Conservation (phyloP, 192 early-diverging fungal species). For the Backusella parvicylindrica region DNA sequence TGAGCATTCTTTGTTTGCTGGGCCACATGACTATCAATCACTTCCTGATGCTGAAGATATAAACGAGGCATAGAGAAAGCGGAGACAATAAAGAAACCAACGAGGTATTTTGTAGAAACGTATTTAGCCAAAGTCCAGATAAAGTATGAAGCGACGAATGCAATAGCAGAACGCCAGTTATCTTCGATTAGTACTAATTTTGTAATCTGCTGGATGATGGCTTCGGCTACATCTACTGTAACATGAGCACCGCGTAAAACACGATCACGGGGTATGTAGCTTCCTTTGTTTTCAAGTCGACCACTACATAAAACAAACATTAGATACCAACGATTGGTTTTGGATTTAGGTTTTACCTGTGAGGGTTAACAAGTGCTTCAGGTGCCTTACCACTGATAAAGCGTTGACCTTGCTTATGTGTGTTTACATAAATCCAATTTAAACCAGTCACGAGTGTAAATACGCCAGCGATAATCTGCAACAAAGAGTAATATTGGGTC, state of each 20-base stretch:
- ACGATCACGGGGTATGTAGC: constrained; percentile 27
- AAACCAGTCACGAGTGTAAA: constrained; percentile 32
- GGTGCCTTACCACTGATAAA: constrained; percentile 18
- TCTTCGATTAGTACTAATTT: constrained; percentile 33
- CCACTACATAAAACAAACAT: constrained; percentile 10
- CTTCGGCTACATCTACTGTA: constrained; percentile 28
- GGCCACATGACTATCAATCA: constrained; percentile 25
- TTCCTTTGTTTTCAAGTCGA: constrained; percentile 15
- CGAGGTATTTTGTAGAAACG: constrained; percentile 28
- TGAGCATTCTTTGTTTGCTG: constrained; percentile 20
- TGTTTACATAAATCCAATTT: constrained; percentile 37
- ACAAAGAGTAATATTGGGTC: constrained; percentile 33
- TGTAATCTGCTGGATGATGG: constrained; percentile 18
- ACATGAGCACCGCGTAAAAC: constrained; percentile 21
- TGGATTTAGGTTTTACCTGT: constrained; percentile 13
- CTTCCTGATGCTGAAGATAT: constrained; percentile 30
- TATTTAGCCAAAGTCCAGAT: constrained; percentile 32
- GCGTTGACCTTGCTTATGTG: constrained; percentile 23
- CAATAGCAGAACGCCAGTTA: constrained; percentile 19
- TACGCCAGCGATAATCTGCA: constrained; percentile 25
- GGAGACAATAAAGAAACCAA: constrained; percentile 18
- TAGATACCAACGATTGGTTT: neutral
- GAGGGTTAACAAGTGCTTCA: constrained; percentile 22
- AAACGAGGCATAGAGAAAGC: constrained; percentile 27
- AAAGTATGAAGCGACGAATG: constrained; percentile 19